Percentiles rank a stretch among this genome's conserved stretches.
Conservation (phyloP, 352 stramenopile species). For the Blastocystis sp. region DNA sequence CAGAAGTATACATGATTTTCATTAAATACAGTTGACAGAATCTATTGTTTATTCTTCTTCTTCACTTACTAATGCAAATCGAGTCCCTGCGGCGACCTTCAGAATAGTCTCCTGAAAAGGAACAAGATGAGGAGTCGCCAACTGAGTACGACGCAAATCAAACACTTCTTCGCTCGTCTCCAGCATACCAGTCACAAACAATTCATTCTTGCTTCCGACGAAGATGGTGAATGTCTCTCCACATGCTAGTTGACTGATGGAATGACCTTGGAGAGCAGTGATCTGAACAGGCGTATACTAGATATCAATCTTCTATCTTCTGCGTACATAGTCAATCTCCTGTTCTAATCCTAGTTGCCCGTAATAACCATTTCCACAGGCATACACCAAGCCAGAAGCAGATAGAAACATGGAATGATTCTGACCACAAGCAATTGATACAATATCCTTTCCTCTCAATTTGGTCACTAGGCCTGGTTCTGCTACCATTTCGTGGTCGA, state of each 20-base stretch:
- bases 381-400: constrained; percentile 71
- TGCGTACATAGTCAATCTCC: constrained; percentile 45
- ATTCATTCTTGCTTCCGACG: background rate
- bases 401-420: constrained; percentile 76
- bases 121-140: background rate
- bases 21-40: background rate
- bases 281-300: constrained; percentile 11
- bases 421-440: constrained; percentile 76
- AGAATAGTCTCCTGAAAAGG: background rate
- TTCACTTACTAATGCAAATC: background rate
- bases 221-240: constrained; percentile 52
- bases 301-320: background rate
- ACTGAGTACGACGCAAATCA: background rate
- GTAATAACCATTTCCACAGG: constrained; percentile 76
- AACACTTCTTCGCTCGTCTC: background rate
- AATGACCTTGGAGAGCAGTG: background rate
- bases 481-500: constrained; percentile 68
- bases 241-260: constrained; percentile 9
- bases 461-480: constrained; percentile 10
- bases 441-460: constrained; percentile 13
- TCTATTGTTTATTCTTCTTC: background rate
- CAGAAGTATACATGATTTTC: constrained; percentile 16
- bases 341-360: constrained; percentile 76
- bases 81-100: background rate
- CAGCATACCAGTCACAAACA: constrained; percentile 18